phyloP scores from a whole-genome alignment of 2,329 filamentous ascomycete species.

The Nigrospora oryzae region DNA sequence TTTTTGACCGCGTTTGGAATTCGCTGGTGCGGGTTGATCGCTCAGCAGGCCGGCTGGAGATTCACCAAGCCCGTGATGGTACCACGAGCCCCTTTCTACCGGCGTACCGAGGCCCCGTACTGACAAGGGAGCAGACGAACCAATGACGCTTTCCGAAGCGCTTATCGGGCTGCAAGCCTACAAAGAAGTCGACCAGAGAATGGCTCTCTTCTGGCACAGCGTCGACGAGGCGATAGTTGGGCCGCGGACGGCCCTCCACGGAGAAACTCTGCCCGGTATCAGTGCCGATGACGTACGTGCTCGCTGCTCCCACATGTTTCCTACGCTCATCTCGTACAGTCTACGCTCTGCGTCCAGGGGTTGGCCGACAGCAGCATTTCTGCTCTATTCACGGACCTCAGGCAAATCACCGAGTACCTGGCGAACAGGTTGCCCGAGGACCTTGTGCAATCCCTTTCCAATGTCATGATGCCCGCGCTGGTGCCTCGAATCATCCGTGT shows the following conservation, averaged over 20 bases:
- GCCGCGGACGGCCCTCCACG: constrained; percentile 44
- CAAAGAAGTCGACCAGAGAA: constrained; percentile 52
- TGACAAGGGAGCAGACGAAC: constrained; percentile 29
- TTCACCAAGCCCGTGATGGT: constrained; percentile 47
- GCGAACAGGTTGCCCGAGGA: constrained; percentile 42
- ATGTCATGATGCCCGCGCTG: constrained; percentile 61
- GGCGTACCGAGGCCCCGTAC: not conserved
- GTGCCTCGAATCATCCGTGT: constrained; percentile 58
- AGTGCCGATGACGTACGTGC: constrained; percentile 28
- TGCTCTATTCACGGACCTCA: constrained; percentile 45
- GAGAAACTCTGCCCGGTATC: constrained; percentile 27
- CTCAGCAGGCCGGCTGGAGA: constrained; percentile 42
- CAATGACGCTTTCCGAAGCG: constrained; percentile 44
- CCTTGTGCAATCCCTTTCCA: constrained; percentile 52
- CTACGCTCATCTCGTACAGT: constrained; percentile 20
- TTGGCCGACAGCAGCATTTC: constrained; percentile 35
- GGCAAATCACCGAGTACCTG: constrained; percentile 42
- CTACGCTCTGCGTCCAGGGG: constrained; percentile 33
- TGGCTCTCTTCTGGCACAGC: constrained; percentile 52
- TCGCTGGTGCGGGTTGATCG: constrained; percentile 56
- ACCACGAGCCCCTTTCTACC: constrained; percentile 1
- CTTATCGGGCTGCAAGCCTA: constrained; percentile 48
- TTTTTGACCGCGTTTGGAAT: constrained; percentile 64
- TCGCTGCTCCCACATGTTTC: not conserved
- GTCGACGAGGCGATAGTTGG: constrained; percentile 53